These are phyloP conservation scores for Neurospora sp. DNA, from an alignment of 495 filamentous ascomycete genomes.

Conservation along the genomic window DNA sequence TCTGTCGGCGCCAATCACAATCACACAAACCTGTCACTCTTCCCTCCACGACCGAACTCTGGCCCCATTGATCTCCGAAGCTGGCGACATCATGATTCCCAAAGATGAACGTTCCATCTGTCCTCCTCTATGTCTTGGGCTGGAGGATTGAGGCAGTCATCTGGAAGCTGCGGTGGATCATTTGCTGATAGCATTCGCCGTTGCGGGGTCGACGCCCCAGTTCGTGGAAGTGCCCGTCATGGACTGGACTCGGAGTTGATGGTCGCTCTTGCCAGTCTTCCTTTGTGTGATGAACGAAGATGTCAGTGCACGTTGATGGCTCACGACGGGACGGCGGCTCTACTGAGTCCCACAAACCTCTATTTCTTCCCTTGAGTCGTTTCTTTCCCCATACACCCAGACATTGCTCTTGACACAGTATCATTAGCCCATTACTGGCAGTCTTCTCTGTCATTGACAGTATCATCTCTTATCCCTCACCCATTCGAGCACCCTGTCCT, in stretches of 20 bases:
- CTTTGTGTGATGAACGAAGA: background rate
- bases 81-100: background rate
- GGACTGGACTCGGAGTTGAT: background rate
- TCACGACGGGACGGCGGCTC: background rate
- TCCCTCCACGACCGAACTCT: background rate
- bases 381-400: background rate
- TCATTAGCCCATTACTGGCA: background rate
- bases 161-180: background rate
- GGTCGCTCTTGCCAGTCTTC: background rate
- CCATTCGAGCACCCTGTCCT: background rate
- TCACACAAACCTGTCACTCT: background rate
- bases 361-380: background rate
- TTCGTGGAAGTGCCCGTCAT: background rate
- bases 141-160: background rate
- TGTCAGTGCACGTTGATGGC: background rate
- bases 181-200: background rate
- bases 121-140: background rate
- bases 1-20: background rate
- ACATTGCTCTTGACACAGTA: background rate
- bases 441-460: background rate
- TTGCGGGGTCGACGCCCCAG: background rate
- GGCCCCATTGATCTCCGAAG: background rate
- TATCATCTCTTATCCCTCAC: background rate
- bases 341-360: background rate
- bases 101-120: background rate